Evolutionary conservation across 805 yeast genomes (phyloP).

Genomic region (Saccharomycopsis olivae): DNA sequence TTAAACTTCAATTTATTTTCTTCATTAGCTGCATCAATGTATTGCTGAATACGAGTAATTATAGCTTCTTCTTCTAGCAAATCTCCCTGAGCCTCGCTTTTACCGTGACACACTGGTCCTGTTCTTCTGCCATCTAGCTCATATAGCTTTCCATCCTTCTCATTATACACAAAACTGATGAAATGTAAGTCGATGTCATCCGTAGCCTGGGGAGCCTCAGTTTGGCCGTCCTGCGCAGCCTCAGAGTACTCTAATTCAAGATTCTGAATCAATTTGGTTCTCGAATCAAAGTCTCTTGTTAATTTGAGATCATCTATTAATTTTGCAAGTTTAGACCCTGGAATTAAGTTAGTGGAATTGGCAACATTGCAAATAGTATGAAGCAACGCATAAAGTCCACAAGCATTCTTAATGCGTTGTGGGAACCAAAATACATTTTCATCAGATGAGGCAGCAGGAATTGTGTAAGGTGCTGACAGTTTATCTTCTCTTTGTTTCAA

Average conservation of each 20-base stretch:
- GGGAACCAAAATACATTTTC: constrained; percentile 57
- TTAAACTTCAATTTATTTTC: constrained; percentile 56
- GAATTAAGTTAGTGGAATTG: constrained; percentile 21
- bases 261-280: constrained; percentile 34
- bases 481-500: constrained; percentile 34
- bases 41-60: constrained; percentile 47
- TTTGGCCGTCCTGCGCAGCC: constrained; percentile 43
- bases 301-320: constrained; percentile 29
- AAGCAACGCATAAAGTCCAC: constrained; percentile 84
- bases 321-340: constrained; percentile 21
- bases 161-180: constrained; percentile 53
- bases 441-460: constrained; percentile 10
- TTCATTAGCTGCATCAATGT: constrained; percentile 54
- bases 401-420: constrained; percentile 79
- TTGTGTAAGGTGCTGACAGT: constrained; percentile 19
- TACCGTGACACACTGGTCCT: constrained; percentile 62
- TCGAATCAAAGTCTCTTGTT: constrained; percentile 30
- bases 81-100: constrained; percentile 27
- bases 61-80: constrained; percentile 45
- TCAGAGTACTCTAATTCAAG: constrained; percentile 35
- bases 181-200: constrained; percentile 59
- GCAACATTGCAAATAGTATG: constrained; percentile 43
- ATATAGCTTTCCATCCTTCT: constrained; percentile 46
- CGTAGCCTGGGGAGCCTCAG: constrained; percentile 54
- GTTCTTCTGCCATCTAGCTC: constrained; percentile 84